Conservation (phyloP, 805 yeast genomes). For the Teunomyces aglyptinius region DNA sequence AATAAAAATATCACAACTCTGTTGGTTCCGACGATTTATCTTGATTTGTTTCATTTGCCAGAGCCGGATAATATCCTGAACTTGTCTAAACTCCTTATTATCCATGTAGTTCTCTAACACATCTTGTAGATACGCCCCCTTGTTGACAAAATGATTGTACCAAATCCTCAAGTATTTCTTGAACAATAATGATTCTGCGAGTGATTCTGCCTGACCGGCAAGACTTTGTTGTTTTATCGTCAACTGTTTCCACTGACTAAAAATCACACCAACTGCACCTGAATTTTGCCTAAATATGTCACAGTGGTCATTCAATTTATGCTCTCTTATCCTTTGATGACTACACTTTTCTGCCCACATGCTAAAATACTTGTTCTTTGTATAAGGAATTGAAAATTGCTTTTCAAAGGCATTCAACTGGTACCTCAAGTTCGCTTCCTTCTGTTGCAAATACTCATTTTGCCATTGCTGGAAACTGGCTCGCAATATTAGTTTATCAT, state of each 20-base stretch:
- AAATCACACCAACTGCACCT: not conserved
- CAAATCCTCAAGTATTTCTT: constrained; percentile 32
- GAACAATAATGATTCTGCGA: constrained; percentile 16
- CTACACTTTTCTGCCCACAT: constrained; percentile 24
- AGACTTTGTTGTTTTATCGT: not conserved
- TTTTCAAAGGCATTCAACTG: constrained; percentile 19
- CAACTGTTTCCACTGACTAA: constrained; percentile 15
- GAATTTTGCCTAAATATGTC: constrained; percentile 5
- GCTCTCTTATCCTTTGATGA: not conserved
- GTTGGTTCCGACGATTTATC: constrained; percentile 30
- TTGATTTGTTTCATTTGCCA: constrained; percentile 40
- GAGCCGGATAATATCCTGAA: constrained; percentile 25
- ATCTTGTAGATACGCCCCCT: constrained; percentile 23
- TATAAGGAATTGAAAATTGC: constrained; percentile 12
- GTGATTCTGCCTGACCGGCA: constrained; percentile 14
- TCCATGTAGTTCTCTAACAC: constrained; percentile 29
- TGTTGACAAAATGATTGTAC: constrained; percentile 30
- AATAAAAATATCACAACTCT: constrained; percentile 32
- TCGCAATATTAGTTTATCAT: constrained; percentile 5
- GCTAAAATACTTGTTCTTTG: constrained; percentile 11
- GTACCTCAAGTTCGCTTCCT: constrained; percentile 17
- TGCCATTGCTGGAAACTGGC: constrained; percentile 22
- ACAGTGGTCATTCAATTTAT: constrained; percentile 9
- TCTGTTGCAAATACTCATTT: constrained; percentile 14
- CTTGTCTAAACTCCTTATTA: constrained; percentile 25